Evolutionary conservation across 257 asterid genomes (phyloP).

Genomic region (Salvia rosmarinus): DNA sequence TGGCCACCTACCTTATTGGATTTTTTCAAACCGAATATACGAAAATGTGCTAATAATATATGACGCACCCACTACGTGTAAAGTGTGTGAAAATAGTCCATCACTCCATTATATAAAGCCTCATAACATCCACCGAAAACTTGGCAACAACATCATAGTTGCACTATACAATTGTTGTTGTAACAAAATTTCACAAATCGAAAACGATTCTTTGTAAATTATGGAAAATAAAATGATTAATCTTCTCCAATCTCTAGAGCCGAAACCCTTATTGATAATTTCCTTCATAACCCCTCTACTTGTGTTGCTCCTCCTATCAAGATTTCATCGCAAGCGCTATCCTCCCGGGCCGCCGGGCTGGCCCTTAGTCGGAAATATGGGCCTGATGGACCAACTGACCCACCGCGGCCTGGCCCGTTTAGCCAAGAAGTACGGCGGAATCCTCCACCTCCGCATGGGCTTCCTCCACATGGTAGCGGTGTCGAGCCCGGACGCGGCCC

Average conservation of each 20-base stretch:
- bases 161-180: constrained; percentile 26
- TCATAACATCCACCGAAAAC: constrained; percentile 9
- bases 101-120: constrained; percentile 34
- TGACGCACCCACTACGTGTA: background rate
- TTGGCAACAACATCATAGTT: constrained; percentile 35
- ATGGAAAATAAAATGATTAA: constrained; percentile 28
- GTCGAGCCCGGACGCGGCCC: constrained; percentile 81
- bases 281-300: constrained; percentile 45
- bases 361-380: constrained; percentile 85
- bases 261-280: constrained; percentile 32
- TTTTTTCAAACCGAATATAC: background rate
- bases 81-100: constrained; percentile 10
- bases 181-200: background rate
- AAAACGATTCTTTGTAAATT: background rate
- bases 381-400: constrained; percentile 64
- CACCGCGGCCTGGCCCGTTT: constrained; percentile 75
- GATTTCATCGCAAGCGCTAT: constrained; percentile 49
- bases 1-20: constrained; percentile 3
- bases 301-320: constrained; percentile 30
- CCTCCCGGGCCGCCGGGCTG: constrained; percentile 90
- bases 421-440: constrained; percentile 74
- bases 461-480: constrained; percentile 64
- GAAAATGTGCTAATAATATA: background rate
- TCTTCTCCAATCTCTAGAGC: constrained; percentile 33
- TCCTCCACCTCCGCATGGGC: constrained; percentile 74